A percentile compares a stretch with the other conserved stretches of the same genome.
phyloP scores from a whole-genome alignment of 352 stramenopile genomes.

The Discostella stelligera region DNA sequence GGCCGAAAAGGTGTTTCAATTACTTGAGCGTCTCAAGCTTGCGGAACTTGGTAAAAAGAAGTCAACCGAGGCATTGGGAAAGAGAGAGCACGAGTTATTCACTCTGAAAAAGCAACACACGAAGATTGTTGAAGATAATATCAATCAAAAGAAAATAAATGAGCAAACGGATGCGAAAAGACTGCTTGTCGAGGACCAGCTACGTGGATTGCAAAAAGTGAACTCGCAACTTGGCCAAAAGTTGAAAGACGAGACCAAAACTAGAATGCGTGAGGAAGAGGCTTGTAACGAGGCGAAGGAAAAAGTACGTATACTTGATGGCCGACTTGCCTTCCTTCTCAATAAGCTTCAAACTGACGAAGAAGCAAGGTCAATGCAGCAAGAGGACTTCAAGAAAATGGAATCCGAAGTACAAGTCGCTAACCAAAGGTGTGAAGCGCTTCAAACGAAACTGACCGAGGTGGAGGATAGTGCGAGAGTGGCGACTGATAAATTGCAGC shows the following conservation, averaged over 20 bases:
- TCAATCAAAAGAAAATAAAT: conserved; percentile 89
- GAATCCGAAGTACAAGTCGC: conserved; percentile 88
- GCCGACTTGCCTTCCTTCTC: conserved; percentile 90
- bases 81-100: conserved; percentile 93
- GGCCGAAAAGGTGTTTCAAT: conserved; percentile 95
- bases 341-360: conserved; percentile 96
- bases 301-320: conserved; percentile 91
- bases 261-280: conserved; percentile 90
- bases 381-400: conserved; percentile 93
- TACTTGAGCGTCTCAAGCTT: conserved; percentile 93
- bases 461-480: conserved; percentile 91
- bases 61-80: conserved; percentile 90
- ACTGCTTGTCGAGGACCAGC: conserved; percentile 91
- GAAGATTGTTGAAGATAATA: conserved; percentile 90
- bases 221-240: conserved; percentile 90
- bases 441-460: conserved; percentile 87
- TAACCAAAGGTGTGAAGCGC: conserved; percentile 87
- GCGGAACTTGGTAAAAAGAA: conserved; percentile 95
- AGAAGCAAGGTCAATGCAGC: conserved; percentile 89
- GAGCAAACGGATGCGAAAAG: conserved; percentile 93
- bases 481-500: conserved; percentile 85
- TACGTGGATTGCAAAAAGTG: conserved; percentile 93
- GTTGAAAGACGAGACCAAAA: conserved; percentile 88
- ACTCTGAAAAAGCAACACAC: conserved; percentile 93
- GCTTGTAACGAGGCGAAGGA: conserved; percentile 90